Percentiles rank a stretch among this genome's conserved stretches.
phyloP scores from a whole-genome alignment of 768 basidiomycete genomes.

The Dacryopinax primogenitus region DNA sequence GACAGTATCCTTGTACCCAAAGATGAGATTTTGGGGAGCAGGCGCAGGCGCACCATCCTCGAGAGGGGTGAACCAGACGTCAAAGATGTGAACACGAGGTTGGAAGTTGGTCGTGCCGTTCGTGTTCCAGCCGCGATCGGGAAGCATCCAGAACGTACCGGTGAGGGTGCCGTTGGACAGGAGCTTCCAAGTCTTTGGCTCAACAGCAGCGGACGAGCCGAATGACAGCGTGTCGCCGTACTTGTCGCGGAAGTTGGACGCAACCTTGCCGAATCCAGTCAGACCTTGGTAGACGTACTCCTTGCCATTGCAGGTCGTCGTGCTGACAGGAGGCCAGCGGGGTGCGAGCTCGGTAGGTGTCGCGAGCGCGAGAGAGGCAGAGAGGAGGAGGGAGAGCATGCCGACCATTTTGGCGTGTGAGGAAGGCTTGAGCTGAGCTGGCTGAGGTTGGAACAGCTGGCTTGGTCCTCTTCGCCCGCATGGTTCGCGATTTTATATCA shows the following conservation, averaged over 20 bases:
- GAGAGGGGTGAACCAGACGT: conserved; percentile 48
- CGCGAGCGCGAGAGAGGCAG: neutral
- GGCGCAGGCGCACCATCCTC: conserved; percentile 25
- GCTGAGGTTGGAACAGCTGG: neutral
- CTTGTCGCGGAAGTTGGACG: conserved; percentile 16
- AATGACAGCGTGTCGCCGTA: conserved; percentile 20
- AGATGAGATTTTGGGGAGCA: conserved; percentile 31
- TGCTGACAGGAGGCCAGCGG: neutral
- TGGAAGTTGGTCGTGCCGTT: conserved; percentile 48
- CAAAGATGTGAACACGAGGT: conserved; percentile 47
- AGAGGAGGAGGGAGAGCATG: neutral
- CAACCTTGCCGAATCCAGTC: conserved; percentile 20
- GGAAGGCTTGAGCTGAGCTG: neutral
- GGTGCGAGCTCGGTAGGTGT: neutral
- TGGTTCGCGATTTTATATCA: neutral
- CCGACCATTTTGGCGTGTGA: neutral
- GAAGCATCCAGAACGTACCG: conserved; percentile 43
- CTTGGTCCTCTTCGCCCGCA: neutral
- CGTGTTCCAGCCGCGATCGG: conserved; percentile 52
- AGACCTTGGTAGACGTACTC: conserved; percentile 22
- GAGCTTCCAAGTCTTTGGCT: neutral
- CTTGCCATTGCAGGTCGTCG: conserved; percentile 15
- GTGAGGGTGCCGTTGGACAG: conserved; percentile 30
- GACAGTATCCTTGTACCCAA: conserved; percentile 39
- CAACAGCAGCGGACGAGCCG: neutral